Evolutionary conservation across 2,329 filamentous ascomycete genomes (phyloP), one percentile per base, ranked within the genome.

Genomic region (Neofusicoccum sp.): DNA sequence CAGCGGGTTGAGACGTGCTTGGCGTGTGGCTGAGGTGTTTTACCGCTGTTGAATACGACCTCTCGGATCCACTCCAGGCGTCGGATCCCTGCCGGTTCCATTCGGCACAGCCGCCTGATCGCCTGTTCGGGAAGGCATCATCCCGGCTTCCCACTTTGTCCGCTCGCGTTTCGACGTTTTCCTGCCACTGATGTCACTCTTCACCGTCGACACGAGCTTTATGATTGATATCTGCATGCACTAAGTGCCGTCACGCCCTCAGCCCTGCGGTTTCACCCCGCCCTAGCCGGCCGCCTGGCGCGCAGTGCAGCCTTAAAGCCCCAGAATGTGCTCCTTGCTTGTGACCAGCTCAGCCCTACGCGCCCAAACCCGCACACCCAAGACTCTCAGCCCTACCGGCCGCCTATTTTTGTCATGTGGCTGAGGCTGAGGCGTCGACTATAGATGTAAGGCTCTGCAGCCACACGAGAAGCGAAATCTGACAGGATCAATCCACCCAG

Each of bases 341-440:
- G 49, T 41, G 49, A 54, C 40, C n/a, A 9, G n/a, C 49, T 54
- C 51, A 56, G 51, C 51, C 51, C 51, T 56, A 56, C 51, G 51
- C 24, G n/a, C 38, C 51, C 51, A 8, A 41, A 43, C n/a, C 9
- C 12, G 28, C 51, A 56, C 38, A 26, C 33, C 26, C 8, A 3
- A 9, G 26, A n/a, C 26, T 41, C 24, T 43, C 51, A 56, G 51
- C 51, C 51, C 36, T 41, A 54, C 34, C 24, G n/a, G 12, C 36
- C 3, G 34, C 20, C 49, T 56, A 56, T 56, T 56, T 56, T 56
- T 43, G 51, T 41, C 14, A 56, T 56, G 51, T 56, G 51, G 51
- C 51, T 56, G 51, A 43, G 51, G 41, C 16, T 43, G 51, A 56
- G 51, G 51, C 51, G 51, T 30, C 33, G 12, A 9, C 36, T 40